phyloP scores from a whole-genome alignment of 2,329 filamentous ascomycete genomes.

The Endoconidiophora polonica region DNA sequence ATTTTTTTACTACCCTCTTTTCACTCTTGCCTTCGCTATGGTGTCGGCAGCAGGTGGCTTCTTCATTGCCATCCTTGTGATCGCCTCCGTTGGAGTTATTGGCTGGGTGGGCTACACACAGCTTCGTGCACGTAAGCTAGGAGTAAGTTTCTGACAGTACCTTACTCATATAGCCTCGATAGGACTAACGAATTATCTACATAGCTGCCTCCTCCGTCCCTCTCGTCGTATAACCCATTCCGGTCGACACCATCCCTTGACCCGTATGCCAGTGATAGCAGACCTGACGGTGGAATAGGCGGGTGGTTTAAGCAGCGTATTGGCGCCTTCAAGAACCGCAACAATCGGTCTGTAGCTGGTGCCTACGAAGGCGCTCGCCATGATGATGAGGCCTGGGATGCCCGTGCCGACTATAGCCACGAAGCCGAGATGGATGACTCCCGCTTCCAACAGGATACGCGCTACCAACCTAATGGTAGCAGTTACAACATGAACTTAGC shows the following conservation, averaged over 20 bases:
- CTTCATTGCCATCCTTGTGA: slow-evolving; percentile 53
- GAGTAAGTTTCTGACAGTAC: slow-evolving; percentile 30
- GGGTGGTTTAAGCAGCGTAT: slow-evolving; percentile 57
- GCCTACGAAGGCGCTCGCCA: slow-evolving; percentile 46
- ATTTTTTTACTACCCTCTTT: too few relatives aligned
- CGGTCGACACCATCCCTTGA: slow-evolving; percentile 30
- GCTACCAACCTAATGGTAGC: slow-evolving; percentile 21
- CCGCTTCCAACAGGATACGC: slow-evolving; percentile 10
- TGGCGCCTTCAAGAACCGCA: slow-evolving; percentile 45
- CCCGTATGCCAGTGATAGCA: slow-evolving; percentile 25
- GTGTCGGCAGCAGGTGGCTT: slow-evolving; percentile 35
- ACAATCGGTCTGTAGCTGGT: slow-evolving; percentile 48
- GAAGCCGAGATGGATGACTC: slow-evolving; percentile 9
- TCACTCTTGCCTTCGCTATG: slow-evolving; percentile 6
- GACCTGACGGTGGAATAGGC: slow-evolving; percentile 27
- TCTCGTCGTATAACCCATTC: slow-evolving; percentile 59
- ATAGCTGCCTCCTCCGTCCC: slow-evolving; percentile 51
- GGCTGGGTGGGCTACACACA: slow-evolving; percentile 59
- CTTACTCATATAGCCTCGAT: neutral
- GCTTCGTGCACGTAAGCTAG: slow-evolving; percentile 54
- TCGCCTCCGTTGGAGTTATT: slow-evolving; percentile 37
- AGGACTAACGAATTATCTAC: neutral
- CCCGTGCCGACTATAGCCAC: slow-evolving; percentile 48
- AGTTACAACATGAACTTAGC: slow-evolving; percentile 35
- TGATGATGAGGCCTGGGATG: slow-evolving; percentile 72